Conservation (phyloP, 352 stramenopile genomes). For the Globisporangium emineosum region DNA sequence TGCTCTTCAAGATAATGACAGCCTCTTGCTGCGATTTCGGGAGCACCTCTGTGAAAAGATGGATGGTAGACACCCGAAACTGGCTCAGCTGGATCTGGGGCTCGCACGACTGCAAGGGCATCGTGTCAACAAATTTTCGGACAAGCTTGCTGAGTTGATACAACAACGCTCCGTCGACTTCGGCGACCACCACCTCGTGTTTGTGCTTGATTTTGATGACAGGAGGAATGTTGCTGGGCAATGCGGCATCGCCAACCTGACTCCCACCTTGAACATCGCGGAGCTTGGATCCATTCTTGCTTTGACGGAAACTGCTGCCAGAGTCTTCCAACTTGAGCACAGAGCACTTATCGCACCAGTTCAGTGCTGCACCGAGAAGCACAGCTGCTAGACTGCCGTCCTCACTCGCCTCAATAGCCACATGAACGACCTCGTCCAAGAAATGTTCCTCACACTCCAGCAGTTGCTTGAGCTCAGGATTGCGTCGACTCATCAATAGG, state of each 20-base stretch:
- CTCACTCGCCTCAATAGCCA: constrained; percentile 7
- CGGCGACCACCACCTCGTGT: not conserved
- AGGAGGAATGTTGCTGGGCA: not conserved
- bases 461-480: not conserved
- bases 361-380: constrained; percentile 11
- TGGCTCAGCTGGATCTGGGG: not conserved
- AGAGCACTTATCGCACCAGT: constrained; percentile 13
- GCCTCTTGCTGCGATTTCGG: constrained; percentile 16
- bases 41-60: constrained; percentile 6
- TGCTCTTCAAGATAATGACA: not conserved
- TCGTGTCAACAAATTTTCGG: not conserved
- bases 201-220: not conserved
- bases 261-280: not conserved
- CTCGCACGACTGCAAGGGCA: not conserved
- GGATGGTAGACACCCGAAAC: not conserved
- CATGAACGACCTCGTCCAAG: constrained; percentile 6
- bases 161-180: constrained; percentile 6
- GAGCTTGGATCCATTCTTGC: not conserved
- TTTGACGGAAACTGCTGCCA: constrained; percentile 7
- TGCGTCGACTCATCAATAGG: not conserved
- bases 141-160: constrained; percentile 8
- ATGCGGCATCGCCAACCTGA: not conserved
- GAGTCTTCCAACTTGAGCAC: constrained; percentile 11
- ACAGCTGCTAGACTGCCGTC: constrained; percentile 8
- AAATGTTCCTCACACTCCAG: constrained; percentile 6